Evolutionary conservation across 2,329 filamentous ascomycete genomes (phyloP).

Genomic region (Botrytis pseudocinerea): DNA sequence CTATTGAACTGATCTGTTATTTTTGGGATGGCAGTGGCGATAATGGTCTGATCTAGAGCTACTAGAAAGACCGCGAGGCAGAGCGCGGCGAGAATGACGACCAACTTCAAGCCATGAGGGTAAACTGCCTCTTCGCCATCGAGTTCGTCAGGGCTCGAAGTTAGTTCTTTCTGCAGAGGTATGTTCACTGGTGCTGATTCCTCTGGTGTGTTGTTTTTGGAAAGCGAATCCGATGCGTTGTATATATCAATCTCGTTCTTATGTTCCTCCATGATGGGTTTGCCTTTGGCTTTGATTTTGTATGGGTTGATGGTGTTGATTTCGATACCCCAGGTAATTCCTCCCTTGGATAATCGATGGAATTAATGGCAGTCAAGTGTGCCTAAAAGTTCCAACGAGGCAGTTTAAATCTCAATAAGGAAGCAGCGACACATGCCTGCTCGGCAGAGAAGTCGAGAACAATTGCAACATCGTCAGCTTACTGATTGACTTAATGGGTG

Average conservation of each 20-base stretch:
- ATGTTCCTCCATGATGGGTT: neutral
- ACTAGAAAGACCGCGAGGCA: conserved; percentile 39
- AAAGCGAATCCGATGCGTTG: neutral
- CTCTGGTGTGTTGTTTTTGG: neutral
- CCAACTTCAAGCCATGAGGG: conserved; percentile 33
- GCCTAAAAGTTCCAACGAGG: neutral
- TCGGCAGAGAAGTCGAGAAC: neutral
- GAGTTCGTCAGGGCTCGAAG: neutral
- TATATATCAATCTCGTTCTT: neutral
- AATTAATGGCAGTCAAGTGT: neutral
- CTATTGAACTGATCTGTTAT: conserved; percentile 45
- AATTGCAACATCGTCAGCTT: neutral
- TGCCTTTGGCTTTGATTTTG: neutral
- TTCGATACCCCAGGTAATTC: neutral
- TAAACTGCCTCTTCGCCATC: conserved; percentile 22
- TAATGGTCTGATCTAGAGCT: conserved; percentile 41
- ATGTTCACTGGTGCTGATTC: neutral
- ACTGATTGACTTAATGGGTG: neutral
- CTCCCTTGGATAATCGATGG: neutral
- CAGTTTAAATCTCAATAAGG: neutral
- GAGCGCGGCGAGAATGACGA: conserved; percentile 36
- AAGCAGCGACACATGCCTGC: neutral
- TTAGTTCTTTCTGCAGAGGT: conserved; percentile 9
- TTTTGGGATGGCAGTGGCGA: conserved; percentile 44
- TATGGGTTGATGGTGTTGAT: neutral